Conservation (phyloP, 306 rosid species). For the Comarum palustre region DNA sequence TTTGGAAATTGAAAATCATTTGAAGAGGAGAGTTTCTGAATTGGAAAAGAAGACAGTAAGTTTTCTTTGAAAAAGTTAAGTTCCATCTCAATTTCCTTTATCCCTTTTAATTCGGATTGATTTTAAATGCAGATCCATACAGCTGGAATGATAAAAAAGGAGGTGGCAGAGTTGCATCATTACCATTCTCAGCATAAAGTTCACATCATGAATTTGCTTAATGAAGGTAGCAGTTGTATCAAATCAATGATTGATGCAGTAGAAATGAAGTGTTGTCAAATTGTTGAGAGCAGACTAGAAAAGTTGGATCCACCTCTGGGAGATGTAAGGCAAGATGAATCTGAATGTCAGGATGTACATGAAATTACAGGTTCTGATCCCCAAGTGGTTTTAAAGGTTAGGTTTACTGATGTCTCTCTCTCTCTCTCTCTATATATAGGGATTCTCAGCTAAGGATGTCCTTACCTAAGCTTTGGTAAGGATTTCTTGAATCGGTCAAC, state of each 20-base stretch:
- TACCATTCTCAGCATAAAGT: constrained; percentile 54
- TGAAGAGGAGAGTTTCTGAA: constrained; percentile 62
- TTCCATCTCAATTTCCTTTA: constrained; percentile 17
- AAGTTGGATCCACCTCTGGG: constrained; percentile 35
- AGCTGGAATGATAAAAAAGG: constrained; percentile 44
- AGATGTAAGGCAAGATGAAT: constrained; percentile 46
- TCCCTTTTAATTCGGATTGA: constrained; percentile 26
- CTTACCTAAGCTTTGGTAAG: too few species aligned
- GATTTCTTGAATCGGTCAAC: too few species aligned
- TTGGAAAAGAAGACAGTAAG: constrained; percentile 79
- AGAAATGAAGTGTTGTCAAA: constrained; percentile 46
- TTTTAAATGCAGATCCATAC: constrained; percentile 53
- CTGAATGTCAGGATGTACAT: constrained; percentile 60
- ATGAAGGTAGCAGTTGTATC: constrained; percentile 58
- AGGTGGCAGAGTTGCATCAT: constrained; percentile 49
- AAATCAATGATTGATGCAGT: constrained; percentile 49
- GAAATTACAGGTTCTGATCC: constrained; percentile 39
- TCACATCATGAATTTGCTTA: constrained; percentile 53
- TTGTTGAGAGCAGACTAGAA: constrained; percentile 34
- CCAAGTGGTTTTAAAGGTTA: constrained; percentile 46
- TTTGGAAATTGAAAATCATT: constrained; percentile 91
- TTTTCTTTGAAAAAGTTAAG: constrained; percentile 17
- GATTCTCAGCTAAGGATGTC: too few species aligned
- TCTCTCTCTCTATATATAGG: background rate
- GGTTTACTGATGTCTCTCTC: constrained; percentile 17